These are phyloP conservation scores for Ulota crispa DNA, from an alignment of 225 moss, liverwort and hornwort species.

Conservation along the genomic window DNA sequence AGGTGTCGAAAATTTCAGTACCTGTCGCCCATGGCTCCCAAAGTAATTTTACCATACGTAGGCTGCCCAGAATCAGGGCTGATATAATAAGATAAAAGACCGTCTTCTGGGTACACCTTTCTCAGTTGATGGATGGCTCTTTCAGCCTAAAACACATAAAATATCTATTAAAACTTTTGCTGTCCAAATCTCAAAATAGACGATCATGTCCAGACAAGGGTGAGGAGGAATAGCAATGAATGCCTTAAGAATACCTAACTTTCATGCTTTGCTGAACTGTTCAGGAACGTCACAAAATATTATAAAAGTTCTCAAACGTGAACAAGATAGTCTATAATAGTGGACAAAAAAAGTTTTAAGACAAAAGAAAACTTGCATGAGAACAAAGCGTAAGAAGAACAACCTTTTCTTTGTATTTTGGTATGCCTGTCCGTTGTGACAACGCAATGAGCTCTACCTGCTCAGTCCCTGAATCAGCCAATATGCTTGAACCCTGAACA, in stretches of 20 bases:
- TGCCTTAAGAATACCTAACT: neutral
- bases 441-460: conserved; percentile 90
- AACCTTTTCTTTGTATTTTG: conserved; percentile 95
- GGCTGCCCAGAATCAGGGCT: conserved; percentile 68
- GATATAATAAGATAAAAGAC: conserved; percentile 81
- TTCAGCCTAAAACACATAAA: conserved; percentile 58
- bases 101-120: conserved; percentile 73
- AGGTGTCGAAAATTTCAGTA: conserved; percentile 23
- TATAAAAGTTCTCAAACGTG: conserved; percentile 19
- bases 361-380: neutral
- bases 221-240: neutral
- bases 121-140: conserved; percentile 63
- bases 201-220: neutral
- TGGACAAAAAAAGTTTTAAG: neutral
- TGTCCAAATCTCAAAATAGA: neutral
- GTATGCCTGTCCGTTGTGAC: conserved; percentile 81
- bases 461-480: conserved; percentile 93
- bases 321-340: conserved; percentile 7
- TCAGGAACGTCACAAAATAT: neutral
- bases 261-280: neutral
- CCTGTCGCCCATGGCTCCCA: conserved; percentile 99
- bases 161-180: neutral
- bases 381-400: neutral
- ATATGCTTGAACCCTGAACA: conserved; percentile 72
- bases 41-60: conserved; percentile 60